phyloP scores from a whole-genome alignment of 306 rosid species.

The Abrus precatorius region DNA sequence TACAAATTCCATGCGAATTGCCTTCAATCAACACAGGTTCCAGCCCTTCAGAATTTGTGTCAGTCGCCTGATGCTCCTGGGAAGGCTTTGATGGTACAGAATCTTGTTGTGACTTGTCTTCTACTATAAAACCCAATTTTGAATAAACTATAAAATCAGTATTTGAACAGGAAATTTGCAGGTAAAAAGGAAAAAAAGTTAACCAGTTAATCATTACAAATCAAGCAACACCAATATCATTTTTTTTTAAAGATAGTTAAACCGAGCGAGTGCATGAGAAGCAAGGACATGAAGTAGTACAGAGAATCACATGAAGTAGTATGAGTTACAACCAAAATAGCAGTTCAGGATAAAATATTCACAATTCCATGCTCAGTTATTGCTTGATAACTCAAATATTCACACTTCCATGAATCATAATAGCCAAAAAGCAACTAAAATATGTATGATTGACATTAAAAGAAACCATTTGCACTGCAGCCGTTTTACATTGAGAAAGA shows the following conservation, averaged over 20 bases:
- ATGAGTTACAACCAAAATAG: not conserved
- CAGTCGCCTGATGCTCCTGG: slow-evolving; percentile 59
- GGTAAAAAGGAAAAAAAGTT: not conserved
- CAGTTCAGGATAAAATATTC: not conserved
- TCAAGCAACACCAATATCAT: not conserved
- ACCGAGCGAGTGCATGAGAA: not conserved
- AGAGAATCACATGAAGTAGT: not conserved
- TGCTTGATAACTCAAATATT: not conserved
- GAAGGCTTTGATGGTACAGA: slow-evolving; percentile 50
- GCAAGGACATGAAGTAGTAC: slow-evolving; percentile 8
- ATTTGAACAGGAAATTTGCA: not conserved
- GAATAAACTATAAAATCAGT: slow-evolving; percentile 34
- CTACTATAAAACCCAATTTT: slow-evolving; percentile 53
- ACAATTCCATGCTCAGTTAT: not conserved
- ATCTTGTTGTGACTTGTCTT: slow-evolving; percentile 70
- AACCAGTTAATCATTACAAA: slow-evolving; percentile 13
- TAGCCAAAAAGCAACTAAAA: not conserved
- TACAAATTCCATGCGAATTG: slow-evolving; percentile 50
- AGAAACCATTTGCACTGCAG: slow-evolving; percentile 21
- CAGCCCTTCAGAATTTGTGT: slow-evolving; percentile 50
- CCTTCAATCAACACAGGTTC: slow-evolving; percentile 57
- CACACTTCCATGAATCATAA: not conserved
- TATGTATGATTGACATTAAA: not conserved
- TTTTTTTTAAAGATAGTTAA: slow-evolving; percentile 36
- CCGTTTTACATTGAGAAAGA: not conserved